Percentiles rank a stretch among this genome's conserved stretches.
Evolutionary conservation across 2,329 filamentous ascomycete genomes (phyloP).

Genomic region (Aspergillus sp.): DNA sequence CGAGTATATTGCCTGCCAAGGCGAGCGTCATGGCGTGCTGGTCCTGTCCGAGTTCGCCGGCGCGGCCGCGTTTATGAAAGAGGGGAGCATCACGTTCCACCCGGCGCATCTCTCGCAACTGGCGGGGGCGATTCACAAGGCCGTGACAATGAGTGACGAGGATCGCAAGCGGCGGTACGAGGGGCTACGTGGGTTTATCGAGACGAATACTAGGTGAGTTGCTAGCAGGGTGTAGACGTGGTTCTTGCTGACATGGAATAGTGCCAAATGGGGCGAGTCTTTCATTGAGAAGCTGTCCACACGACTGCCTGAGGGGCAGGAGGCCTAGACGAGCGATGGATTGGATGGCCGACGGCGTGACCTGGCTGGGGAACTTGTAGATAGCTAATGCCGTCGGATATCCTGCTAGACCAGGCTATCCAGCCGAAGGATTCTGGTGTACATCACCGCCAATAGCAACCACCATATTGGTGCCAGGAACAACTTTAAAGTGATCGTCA

Average conservation of each 20-base stretch:
- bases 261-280: conserved; percentile 32
- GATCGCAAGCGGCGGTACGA: conserved; percentile 76
- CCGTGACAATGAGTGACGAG: conserved; percentile 81
- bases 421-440: too few species aligned
- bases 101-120: conserved; percentile 94
- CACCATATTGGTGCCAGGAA: too few species aligned
- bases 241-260: conserved; percentile 5
- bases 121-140: conserved; percentile 80
- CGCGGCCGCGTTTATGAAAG: conserved; percentile 79
- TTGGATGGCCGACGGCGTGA: too few species aligned
- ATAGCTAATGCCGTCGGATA: too few species aligned
- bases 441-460: too few species aligned
- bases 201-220: conserved; percentile 75
- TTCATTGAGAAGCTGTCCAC: conserved; percentile 19
- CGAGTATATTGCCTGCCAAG: conserved; percentile 91
- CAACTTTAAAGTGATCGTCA: too few species aligned
- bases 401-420: too few species aligned
- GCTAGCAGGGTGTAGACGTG: background rate
- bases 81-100: conserved; percentile 85
- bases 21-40: conserved; percentile 81
- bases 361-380: too few species aligned
- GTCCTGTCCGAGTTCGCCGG: conserved; percentile 93
- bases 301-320: background rate
- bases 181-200: conserved; percentile 83
- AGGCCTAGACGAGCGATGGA: too few species aligned